phyloP scores from a whole-genome alignment of 768 basidiomycete species.

The Tricholoma terreum region DNA sequence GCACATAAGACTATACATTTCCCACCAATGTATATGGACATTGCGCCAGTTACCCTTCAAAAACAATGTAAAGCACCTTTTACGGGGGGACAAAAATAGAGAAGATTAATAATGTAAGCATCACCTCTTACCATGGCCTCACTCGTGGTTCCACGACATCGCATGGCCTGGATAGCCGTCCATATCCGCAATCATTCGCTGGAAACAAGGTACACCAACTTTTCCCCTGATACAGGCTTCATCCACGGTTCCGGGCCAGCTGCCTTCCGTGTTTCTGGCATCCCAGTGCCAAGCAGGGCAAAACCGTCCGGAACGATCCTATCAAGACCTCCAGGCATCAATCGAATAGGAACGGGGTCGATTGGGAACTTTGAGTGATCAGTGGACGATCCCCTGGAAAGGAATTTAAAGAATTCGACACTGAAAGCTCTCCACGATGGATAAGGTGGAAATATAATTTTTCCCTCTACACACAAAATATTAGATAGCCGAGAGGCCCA shows the following conservation, averaged over 20 bases:
- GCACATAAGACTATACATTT: too few relatives aligned
- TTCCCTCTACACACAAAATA: too few relatives aligned
- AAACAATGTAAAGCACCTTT: too few relatives aligned
- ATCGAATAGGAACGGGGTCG: constrained; percentile 23
- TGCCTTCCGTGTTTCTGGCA: background rate
- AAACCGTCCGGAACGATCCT: constrained; percentile 27
- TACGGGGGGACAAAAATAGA: too few relatives aligned
- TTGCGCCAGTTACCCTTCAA: too few relatives aligned
- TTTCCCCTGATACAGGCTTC: background rate
- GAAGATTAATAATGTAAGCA: too few relatives aligned
- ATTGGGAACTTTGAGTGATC: constrained; percentile 22
- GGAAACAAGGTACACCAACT: background rate
- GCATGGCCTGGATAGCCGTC: too few relatives aligned
- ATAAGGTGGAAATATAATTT: constrained; percentile 13
- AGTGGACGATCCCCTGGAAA: constrained; percentile 19
- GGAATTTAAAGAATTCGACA: constrained; percentile 29
- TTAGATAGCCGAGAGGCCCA: background rate
- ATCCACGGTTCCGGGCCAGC: background rate
- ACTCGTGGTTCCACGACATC: too few relatives aligned
- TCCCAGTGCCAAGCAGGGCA: constrained; percentile 26
- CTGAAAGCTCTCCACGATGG: constrained; percentile 26
- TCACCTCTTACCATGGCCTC: too few relatives aligned
- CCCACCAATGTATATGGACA: too few relatives aligned
- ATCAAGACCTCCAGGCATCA: constrained; percentile 32
- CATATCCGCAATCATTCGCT: background rate